A percentile compares a stretch with the other conserved stretches of the same genome.
Conservation (phyloP, 1,284 basidiomycete species). For the Ustilago sp. region DNA sequence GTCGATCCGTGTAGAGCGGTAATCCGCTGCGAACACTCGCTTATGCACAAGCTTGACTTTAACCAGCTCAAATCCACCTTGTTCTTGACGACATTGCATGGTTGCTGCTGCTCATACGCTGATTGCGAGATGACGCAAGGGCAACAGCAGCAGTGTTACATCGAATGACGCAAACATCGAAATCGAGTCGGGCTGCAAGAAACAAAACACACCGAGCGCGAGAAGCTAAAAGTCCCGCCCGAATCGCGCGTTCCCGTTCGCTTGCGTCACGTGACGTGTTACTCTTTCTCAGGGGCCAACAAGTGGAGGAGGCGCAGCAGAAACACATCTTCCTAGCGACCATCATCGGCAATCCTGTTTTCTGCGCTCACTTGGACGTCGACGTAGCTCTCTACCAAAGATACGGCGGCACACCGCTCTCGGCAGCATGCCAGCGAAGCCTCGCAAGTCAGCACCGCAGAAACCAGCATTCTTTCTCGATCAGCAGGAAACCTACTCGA, state of each 20-base stretch:
- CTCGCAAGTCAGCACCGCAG: slow-evolving; percentile 26
- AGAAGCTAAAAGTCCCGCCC: background rate
- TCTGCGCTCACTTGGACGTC: too few species aligned
- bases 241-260: background rate
- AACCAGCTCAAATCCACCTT: background rate
- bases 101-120: too few species aligned
- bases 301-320: slow-evolving; percentile 3
- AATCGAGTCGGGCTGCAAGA: background rate
- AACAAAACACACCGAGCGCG: background rate
- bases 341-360: background rate
- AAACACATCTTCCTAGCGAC: background rate
- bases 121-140: too few species aligned
- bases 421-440: slow-evolving; percentile 38
- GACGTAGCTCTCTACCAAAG: too few species aligned
- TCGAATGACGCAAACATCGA: too few species aligned
- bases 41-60: background rate
- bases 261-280: background rate
- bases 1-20: background rate
- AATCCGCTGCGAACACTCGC: background rate
- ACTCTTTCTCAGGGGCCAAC: slow-evolving; percentile 6
- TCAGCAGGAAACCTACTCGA: slow-evolving; percentile 44
- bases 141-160: background rate
- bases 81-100: too few species aligned
- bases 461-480: slow-evolving; percentile 34
- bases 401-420: background rate